These are phyloP conservation scores for Pouteria glomerata DNA, from an alignment of 148 eudicot genomes.

Conservation along the genomic window DNA sequence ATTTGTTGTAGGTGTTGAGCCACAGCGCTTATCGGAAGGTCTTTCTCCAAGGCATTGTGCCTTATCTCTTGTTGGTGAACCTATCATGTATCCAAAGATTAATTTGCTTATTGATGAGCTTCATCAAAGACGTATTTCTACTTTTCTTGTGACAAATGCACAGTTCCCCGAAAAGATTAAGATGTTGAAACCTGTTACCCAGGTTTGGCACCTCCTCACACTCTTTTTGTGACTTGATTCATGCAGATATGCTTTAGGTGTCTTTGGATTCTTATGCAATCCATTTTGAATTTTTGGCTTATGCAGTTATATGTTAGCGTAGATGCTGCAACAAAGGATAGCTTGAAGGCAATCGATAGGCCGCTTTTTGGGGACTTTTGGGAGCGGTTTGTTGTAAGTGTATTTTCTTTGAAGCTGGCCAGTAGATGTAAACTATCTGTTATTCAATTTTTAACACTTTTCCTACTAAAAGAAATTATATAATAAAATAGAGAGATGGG, in stretches of 20 bases:
- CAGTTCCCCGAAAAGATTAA: slow-evolving; percentile 94
- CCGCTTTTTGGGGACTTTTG: slow-evolving; percentile 97
- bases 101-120: slow-evolving; percentile 84
- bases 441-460: too few relatives aligned
- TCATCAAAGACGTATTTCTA: slow-evolving; percentile 83
- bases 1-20: slow-evolving; percentile 60
- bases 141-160: slow-evolving; percentile 97
- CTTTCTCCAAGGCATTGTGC: slow-evolving; percentile 98
- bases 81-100: slow-evolving; percentile 97
- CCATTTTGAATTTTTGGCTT: slow-evolving; percentile 5
- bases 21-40: slow-evolving; percentile 75
- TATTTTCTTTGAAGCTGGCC: neutral
- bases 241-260: neutral
- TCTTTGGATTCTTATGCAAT: neutral
- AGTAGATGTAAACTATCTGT: neutral
- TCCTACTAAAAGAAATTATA: neutral
- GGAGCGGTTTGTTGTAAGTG: slow-evolving; percentile 88
- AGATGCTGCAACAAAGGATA: slow-evolving; percentile 95
- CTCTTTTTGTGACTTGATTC: neutral
- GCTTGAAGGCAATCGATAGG: slow-evolving; percentile 97
- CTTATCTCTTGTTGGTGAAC: slow-evolving; percentile 97
- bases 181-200: slow-evolving; percentile 72
- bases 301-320: slow-evolving; percentile 94
- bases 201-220: slow-evolving; percentile 37
- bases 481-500: neutral